Conservation (phyloP, 1,139 yeast species). For the Arxiozyma bovina region DNA sequence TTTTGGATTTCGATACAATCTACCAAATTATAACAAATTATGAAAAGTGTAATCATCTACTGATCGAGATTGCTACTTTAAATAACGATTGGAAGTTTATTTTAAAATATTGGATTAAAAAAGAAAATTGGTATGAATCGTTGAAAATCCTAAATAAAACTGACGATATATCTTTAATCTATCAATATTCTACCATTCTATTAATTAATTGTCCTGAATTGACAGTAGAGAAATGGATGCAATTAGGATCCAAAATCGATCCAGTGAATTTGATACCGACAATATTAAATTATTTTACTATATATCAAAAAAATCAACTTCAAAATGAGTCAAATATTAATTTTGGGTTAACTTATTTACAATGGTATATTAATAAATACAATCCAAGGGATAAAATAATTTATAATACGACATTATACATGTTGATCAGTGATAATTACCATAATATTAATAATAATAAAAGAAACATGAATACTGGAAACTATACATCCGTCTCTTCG, state of each 20-base stretch:
- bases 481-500: not conserved
- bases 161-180: constrained; percentile 45
- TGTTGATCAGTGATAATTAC: constrained; percentile 43
- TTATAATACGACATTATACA: constrained; percentile 65
- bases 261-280: constrained; percentile 67
- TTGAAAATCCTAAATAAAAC: constrained; percentile 40
- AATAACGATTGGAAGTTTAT: constrained; percentile 64
- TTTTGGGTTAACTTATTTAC: constrained; percentile 58
- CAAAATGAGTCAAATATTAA: constrained; percentile 37
- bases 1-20: constrained; percentile 54
- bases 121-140: constrained; percentile 68
- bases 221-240: constrained; percentile 76
- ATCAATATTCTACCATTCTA: constrained; percentile 59
- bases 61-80: constrained; percentile 54
- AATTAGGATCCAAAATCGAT: constrained; percentile 37
- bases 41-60: constrained; percentile 44
- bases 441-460: no score
- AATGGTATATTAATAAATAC: constrained; percentile 48
- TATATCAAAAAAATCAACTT: constrained; percentile 30
- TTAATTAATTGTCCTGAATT: constrained; percentile 58
- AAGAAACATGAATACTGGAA: no score
- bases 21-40: constrained; percentile 67
- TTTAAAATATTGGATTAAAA: constrained; percentile 56
- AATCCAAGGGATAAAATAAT: constrained; percentile 43
- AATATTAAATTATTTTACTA: constrained; percentile 54